A percentile compares a stretch with the other conserved stretches of the same genome.
These are phyloP conservation scores for Pogostemon cablin DNA, from an alignment of 257 asterid genomes.

Conservation along the genomic window DNA sequence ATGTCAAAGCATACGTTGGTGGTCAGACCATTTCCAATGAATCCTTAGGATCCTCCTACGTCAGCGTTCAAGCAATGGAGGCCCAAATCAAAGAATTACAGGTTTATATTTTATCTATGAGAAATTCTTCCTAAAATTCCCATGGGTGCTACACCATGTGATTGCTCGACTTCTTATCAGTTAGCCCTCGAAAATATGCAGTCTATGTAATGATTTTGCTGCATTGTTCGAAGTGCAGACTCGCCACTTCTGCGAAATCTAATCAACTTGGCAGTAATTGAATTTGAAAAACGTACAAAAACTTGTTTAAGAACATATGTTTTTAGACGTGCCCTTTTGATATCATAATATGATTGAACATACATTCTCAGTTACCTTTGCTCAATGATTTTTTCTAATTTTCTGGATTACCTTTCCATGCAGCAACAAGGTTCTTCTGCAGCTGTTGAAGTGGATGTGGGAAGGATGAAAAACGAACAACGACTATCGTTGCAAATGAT, in stretches of 20 bases:
- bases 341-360: not conserved
- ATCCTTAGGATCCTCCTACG: conserved; percentile 46
- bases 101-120: conserved; percentile 44
- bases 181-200: not conserved
- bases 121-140: conserved; percentile 14
- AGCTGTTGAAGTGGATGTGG: conserved; percentile 74
- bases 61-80: conserved; percentile 63
- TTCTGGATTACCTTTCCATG: not conserved
- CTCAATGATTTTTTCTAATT: not conserved
- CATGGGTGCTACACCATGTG: not conserved
- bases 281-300: no score
- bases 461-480: conserved; percentile 60
- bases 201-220: not conserved
- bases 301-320: no score
- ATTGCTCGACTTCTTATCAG: conserved; percentile 18
- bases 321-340: no score
- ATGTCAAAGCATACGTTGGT: conserved; percentile 49
- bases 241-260: not conserved
- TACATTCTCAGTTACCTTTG: not conserved
- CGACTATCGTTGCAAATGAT: conserved; percentile 59
- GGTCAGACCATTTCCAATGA: conserved; percentile 43
- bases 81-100: conserved; percentile 78
- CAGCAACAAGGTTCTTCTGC: conserved; percentile 82
- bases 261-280: not conserved
- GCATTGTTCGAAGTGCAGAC: not conserved